Evolutionary conservation across 176 grass and related monocot genomes (phyloP).

Genomic region (Oryza glumipatula): DNA sequence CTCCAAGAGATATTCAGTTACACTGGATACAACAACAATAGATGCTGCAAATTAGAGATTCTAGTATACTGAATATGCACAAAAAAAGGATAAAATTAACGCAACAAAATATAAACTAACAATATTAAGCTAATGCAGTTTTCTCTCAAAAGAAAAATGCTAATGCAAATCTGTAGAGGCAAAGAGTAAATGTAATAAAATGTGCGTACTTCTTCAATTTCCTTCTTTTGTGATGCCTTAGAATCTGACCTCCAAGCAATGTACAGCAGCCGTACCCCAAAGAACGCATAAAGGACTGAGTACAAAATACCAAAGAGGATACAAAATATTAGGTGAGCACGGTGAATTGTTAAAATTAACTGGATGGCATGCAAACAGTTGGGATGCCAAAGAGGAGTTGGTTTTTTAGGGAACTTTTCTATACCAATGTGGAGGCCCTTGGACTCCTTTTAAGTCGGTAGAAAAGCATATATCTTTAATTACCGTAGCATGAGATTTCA

Average conservation of each 20-base stretch:
- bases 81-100: neutral
- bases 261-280: slow-evolving; percentile 86
- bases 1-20: too few species aligned
- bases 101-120: neutral
- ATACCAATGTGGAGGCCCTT: slow-evolving; percentile 1
- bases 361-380: too few species aligned
- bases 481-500: neutral
- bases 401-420: neutral
- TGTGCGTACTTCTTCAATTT: slow-evolving; percentile 88
- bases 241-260: slow-evolving; percentile 96
- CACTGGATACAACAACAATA: too few species aligned
- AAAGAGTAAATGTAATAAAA: slow-evolving; percentile 1
- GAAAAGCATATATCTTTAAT: neutral
- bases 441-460: neutral
- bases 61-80: neutral
- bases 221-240: slow-evolving; percentile 90
- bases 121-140: neutral
- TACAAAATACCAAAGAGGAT: slow-evolving; percentile 29
- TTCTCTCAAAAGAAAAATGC: neutral
- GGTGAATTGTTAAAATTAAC: neutral
- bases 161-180: neutral
- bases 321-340: slow-evolving; percentile 23
- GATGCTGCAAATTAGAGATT: too few species aligned
- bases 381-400: neutral
- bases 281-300: slow-evolving; percentile 82